Evolutionary conservation across 2,329 filamentous ascomycete species (phyloP), one percentile per base, ranked within the genome.

Genomic region (Sarocladiaceae sp.): DNA sequence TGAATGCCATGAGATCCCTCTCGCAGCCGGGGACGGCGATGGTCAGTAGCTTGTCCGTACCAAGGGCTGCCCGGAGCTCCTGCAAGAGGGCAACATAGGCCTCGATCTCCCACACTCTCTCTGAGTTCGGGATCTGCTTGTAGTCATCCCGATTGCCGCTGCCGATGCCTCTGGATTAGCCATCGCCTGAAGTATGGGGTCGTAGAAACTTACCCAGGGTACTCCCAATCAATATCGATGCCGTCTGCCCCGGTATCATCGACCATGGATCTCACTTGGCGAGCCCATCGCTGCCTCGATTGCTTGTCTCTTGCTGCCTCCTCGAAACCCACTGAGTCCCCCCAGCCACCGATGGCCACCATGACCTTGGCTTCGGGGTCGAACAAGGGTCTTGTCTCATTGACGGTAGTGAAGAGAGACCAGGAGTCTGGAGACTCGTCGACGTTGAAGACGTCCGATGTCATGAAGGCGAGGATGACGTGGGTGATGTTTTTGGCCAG

Each of bases 311-410:
- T 69, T 2, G 80, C 77, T 0, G 74, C 82, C 9, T 58, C 59
- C 0, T 74, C 71, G 54, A 86, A 88, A 0, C 82, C 83, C 6
- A 61, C 58, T 1, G 74, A 80, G 48, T 87, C 81, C 0, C 83
- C 83, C 84, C 85, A 89, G 43, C 84, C 85, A 10, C 85, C 85
- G 50, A 89, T 78, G 16, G 85, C 83, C 29, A 88, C 71, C 65
- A 83, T 73, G 18, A 88, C 62, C 51, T 83, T 81, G 16, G 81
- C 80, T 20, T 67, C 67, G 0, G 61, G 47, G 6, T 61, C 61
- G 48, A 82, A 79, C 44, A 68, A 63, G 15, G 55, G 47, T 4
- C 78, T 73, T 12, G 72, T 66, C 11, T 67, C 57, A 3, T 58
- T 54, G 2, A 82, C 66, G 2, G 67, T 68, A 3, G 70, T 74